Evolutionary conservation across 2,329 filamentous ascomycete species (phyloP).

Genomic region (Beauveria asiatica): DNA sequence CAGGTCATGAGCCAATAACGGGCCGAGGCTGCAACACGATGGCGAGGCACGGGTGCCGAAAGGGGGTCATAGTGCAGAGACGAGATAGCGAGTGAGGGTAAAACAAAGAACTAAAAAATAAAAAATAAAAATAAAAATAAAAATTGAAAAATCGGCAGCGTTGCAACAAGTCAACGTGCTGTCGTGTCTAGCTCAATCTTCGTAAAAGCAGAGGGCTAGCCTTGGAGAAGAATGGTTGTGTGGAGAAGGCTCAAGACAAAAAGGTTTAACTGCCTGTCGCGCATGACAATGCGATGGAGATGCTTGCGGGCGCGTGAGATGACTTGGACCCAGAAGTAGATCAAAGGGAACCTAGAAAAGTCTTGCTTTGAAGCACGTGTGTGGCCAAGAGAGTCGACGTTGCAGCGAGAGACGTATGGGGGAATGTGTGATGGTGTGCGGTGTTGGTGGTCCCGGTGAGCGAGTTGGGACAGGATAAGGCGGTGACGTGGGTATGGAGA

Average conservation of each 20-base stretch:
- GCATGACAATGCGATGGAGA: slow-evolving; percentile 1
- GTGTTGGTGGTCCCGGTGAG: slow-evolving; percentile 4
- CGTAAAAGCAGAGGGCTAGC: background rate
- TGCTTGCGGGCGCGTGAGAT: slow-evolving; percentile 3
- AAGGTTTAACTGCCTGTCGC: background rate
- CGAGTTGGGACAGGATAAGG: background rate
- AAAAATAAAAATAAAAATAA: no score
- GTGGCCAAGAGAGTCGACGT: background rate
- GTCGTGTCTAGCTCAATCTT: background rate
- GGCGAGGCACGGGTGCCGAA: background rate
- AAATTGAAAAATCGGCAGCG: background rate
- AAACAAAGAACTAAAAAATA: background rate
- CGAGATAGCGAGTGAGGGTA: background rate
- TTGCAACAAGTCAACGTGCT: background rate
- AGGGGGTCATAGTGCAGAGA: background rate
- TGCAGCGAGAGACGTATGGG: background rate
- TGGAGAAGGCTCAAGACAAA: background rate
- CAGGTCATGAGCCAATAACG: slow-evolving; percentile 4
- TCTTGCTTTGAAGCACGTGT: slow-evolving; percentile 1
- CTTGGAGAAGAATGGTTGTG: background rate
- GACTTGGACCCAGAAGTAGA: background rate
- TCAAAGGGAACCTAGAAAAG: background rate
- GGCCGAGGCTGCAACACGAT: slow-evolving; percentile 3
- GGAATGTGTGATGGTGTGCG: background rate
- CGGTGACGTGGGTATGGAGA: background rate